These are phyloP conservation scores for Haplosporangium sp. DNA, from an alignment of 371 early-diverging fungal genomes.

Conservation along the genomic window DNA sequence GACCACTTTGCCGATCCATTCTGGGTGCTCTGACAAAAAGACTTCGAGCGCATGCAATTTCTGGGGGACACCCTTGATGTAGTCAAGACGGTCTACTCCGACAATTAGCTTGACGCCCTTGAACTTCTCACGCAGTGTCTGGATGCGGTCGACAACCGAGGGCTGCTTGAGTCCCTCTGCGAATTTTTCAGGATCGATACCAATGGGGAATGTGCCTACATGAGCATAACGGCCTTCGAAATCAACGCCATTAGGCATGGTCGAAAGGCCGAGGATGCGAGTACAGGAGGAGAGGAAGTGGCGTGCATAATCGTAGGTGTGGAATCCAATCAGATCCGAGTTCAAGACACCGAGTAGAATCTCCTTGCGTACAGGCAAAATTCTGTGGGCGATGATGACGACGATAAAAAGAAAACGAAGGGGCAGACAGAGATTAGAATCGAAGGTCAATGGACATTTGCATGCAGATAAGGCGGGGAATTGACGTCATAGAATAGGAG, in stretches of 20 bases:
- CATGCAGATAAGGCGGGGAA: neutral
- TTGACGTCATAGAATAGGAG: constrained; percentile 15
- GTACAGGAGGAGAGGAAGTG: constrained; percentile 98
- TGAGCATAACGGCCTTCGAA: constrained; percentile 89
- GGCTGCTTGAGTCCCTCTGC: constrained; percentile 78
- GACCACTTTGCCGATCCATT: constrained; percentile 94
- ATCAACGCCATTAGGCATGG: constrained; percentile 94
- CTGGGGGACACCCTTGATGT: constrained; percentile 99
- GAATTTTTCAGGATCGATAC: constrained; percentile 98
- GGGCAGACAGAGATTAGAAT: neutral
- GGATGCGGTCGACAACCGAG: constrained; percentile 80
- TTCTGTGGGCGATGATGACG: constrained; percentile 54
- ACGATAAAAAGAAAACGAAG: neutral
- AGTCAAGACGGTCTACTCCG: constrained; percentile 99
- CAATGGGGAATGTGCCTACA: constrained; percentile 99
- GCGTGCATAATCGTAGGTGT: constrained; percentile 99
- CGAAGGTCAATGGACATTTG: neutral
- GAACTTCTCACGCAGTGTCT: constrained; percentile 85
- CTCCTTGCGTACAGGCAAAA: constrained; percentile 91
- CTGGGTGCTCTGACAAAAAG: constrained; percentile 91
- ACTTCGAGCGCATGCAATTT: constrained; percentile 97
- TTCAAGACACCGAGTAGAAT: constrained; percentile 92
- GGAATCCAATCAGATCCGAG: constrained; percentile 97
- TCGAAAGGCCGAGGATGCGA: constrained; percentile 90
- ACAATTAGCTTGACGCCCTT: constrained; percentile 92